Evolutionary conservation across 805 yeast species (phyloP), one percentile per base, ranked within the genome.

Genomic region (Candida michaelii): DNA sequence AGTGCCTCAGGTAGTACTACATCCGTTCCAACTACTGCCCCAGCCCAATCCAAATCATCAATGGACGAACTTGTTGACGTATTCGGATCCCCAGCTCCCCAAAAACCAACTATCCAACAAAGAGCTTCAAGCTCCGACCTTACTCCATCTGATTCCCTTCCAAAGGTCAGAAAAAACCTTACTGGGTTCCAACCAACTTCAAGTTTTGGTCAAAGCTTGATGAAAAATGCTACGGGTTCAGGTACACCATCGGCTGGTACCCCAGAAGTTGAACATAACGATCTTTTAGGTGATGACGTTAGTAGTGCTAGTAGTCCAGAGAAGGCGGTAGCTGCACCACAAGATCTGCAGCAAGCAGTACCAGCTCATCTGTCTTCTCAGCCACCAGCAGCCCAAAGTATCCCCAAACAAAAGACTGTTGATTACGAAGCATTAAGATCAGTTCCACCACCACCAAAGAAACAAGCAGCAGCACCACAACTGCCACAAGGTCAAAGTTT

Each of bases 181-280:
- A 48, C 70, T 47, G 55, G 75, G 46, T 91, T 90, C 65, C 84
- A 79, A 41, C 97, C 97, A 27, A 74, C 89, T 13, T 89, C 97
- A 0, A 65, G 76, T 9, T 91, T 90, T 70, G 98, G 98, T 24
- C 96, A 85, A 64, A 75, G 76, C 27, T 72, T 90, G 40, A 55
- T 74, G 41, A 60, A 63, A 33, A 61, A 57, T 30, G 48, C 24
- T 4, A 18, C 39, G 5, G 18, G 30, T 10, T 45, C 8, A 49
- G 45, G 2, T 36, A 7, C 33, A 7, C 33, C 30, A 12, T 17
- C 25, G 18, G 25, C 12, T 7, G 25, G 7, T 7, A 33, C 46
- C 2, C 50, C 51, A 18, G 43, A 36, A 6, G 55, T 47, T 24
- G 62, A 56, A 27, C 50, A 47, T 17, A 50, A 56, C 12, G 58